Evolutionary conservation across 305 asterid genomes (phyloP).

Genomic region (Fraxinus ornus): DNA sequence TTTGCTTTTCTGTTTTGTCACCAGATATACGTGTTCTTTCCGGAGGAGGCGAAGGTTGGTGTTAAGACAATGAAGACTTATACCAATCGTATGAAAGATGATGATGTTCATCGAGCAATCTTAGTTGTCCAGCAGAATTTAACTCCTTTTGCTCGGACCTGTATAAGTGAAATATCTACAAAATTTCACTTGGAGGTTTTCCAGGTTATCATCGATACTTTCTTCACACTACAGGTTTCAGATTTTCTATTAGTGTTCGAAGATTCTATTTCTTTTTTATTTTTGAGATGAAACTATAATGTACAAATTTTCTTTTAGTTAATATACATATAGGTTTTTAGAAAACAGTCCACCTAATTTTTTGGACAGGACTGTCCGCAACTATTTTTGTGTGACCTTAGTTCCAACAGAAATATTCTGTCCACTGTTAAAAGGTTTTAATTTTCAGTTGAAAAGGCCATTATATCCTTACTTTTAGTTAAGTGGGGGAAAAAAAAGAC

Average conservation of each 20-base stretch:
- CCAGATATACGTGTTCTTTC: constrained; percentile 69
- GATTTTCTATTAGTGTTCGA: neutral
- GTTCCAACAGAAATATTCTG: neutral
- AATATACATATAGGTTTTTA: neutral
- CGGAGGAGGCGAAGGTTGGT: constrained; percentile 62
- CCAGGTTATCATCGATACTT: constrained; percentile 40
- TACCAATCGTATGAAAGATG: constrained; percentile 52
- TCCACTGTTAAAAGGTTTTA: neutral
- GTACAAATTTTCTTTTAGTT: neutral
- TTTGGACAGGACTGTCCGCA: neutral
- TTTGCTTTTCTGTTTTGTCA: neutral
- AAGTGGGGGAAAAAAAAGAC: neutral
- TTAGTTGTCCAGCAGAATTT: constrained; percentile 53
- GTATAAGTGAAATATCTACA: constrained; percentile 45
- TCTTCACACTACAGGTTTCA: neutral
- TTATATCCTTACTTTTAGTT: neutral
- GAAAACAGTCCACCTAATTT: neutral
- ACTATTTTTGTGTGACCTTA: neutral
- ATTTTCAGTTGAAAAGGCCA: neutral
- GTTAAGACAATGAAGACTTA: constrained; percentile 47
- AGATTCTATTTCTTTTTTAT: neutral
- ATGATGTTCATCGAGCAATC: constrained; percentile 55
- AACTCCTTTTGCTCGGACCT: constrained; percentile 54
- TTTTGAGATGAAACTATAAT: neutral
- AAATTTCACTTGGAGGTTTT: constrained; percentile 60